Percentiles rank a stretch among this genome's conserved stretches.
Evolutionary conservation across 164 flowering plant species (phyloP).

Genomic region (Vitis riparia): DNA sequence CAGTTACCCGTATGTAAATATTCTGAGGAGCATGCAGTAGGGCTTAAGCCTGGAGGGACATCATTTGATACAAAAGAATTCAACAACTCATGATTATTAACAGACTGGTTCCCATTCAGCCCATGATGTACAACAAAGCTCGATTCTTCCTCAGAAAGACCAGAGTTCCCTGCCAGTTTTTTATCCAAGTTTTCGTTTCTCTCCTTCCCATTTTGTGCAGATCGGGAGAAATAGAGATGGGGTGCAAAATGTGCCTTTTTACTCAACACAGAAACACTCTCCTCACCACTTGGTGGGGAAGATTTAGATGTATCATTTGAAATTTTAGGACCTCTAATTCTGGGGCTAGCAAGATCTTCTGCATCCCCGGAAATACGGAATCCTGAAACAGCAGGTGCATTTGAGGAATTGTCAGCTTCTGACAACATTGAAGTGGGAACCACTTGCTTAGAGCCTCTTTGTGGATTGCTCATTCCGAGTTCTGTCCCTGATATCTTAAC

Average conservation of each 20-base stretch:
- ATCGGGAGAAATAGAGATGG: conserved; percentile 29
- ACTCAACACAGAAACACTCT: conserved; percentile 7
- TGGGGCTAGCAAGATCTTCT: conserved; percentile 35
- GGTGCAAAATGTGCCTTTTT: conserved; percentile 28
- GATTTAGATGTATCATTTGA: conserved; percentile 17
- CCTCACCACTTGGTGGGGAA: conserved; percentile 11
- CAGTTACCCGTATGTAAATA: conserved; percentile 17
- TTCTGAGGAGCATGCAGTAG: conserved; percentile 12
- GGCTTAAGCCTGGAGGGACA: not conserved
- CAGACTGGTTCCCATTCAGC: conserved; percentile 9
- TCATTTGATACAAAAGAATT: conserved; percentile 10
- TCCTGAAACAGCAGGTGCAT: conserved; percentile 25
- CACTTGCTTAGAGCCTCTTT: not conserved
- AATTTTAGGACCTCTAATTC: conserved; percentile 24
- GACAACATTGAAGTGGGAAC: not conserved
- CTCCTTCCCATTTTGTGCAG: conserved; percentile 17
- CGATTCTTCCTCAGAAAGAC: conserved; percentile 4
- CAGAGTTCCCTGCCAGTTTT: conserved; percentile 8
- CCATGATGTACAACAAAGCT: not conserved
- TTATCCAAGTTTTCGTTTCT: conserved; percentile 14
- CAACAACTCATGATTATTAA: not conserved
- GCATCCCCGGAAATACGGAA: conserved; percentile 37
- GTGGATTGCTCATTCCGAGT: not conserved
- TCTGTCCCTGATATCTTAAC: not conserved
- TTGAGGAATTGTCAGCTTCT: conserved; percentile 8